These are phyloP conservation scores for Suhomyces choctaworum DNA, from an alignment of 1,139 yeast genomes.

Conservation along the genomic window DNA sequence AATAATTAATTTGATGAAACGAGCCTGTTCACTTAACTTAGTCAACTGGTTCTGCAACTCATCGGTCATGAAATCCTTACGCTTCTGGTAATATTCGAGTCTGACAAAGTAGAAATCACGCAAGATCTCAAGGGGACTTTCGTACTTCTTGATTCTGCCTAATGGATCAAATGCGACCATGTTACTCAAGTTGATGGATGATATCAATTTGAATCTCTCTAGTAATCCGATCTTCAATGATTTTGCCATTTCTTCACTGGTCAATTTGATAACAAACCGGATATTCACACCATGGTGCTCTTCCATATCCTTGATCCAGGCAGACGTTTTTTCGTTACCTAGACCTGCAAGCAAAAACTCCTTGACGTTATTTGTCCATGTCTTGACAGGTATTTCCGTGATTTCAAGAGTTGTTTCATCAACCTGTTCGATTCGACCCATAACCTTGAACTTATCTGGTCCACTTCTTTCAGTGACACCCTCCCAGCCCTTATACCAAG, in stretches of 20 bases:
- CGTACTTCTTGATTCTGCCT: slow-evolving; percentile 85
- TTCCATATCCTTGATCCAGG: slow-evolving; percentile 94
- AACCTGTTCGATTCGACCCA: slow-evolving; percentile 78
- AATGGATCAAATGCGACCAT: slow-evolving; percentile 97
- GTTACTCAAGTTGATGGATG: slow-evolving; percentile 70
- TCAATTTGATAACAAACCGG: slow-evolving; percentile 72
- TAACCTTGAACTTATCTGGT: slow-evolving; percentile 67
- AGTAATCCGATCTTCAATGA: slow-evolving; percentile 72
- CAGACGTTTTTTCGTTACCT: slow-evolving; percentile 67
- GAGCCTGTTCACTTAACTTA: slow-evolving; percentile 77
- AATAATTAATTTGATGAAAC: slow-evolving; percentile 88
- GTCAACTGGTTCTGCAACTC: slow-evolving; percentile 73
- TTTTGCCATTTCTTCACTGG: slow-evolving; percentile 80
- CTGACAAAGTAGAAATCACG: slow-evolving; percentile 84
- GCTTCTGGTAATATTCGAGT: slow-evolving; percentile 83
- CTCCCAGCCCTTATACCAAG: slow-evolving; percentile 97
- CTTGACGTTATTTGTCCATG: slow-evolving; percentile 91
- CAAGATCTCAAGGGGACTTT: slow-evolving; percentile 71
- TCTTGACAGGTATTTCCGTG: slow-evolving; percentile 87
- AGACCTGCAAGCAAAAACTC: slow-evolving; percentile 77
- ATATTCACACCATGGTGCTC: slow-evolving; percentile 89
- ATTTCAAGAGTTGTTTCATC: slow-evolving; percentile 83
- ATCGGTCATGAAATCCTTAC: slow-evolving; percentile 78
- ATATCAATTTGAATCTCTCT: slow-evolving; percentile 76
- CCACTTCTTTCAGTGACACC: slow-evolving; percentile 72